Percentiles rank a stretch among this genome's conserved stretches.
Conservation (phyloP, 2,329 filamentous ascomycete species). For the Dactylonectria macrodidyma region DNA sequence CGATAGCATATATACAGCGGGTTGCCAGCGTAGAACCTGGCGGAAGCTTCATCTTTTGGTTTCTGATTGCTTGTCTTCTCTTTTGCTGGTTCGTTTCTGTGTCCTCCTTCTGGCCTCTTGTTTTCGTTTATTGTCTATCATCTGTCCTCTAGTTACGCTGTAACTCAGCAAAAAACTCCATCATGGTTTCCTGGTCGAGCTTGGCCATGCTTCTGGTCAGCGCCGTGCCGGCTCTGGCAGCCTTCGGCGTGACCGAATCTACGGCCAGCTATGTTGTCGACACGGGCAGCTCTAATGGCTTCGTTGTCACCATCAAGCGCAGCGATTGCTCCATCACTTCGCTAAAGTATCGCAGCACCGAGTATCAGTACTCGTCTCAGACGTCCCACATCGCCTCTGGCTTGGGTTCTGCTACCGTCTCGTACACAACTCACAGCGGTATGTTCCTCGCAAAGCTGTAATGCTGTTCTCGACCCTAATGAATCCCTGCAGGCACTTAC, state of each 20-base stretch:
- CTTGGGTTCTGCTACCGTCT: slow-evolving; percentile 67
- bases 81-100: not conserved
- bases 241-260: slow-evolving; percentile 60
- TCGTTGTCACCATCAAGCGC: slow-evolving; percentile 66
- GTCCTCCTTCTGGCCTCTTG: not conserved
- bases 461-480: slow-evolving; percentile 13
- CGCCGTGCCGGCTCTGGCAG: slow-evolving; percentile 52
- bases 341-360: slow-evolving; percentile 70
- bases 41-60: not conserved
- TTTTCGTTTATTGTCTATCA: not conserved
- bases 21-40: slow-evolving; percentile 7
- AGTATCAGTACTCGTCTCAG: slow-evolving; percentile 67
- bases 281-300: slow-evolving; percentile 62
- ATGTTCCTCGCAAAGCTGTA: slow-evolving; percentile 8
- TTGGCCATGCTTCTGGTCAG: slow-evolving; percentile 47
- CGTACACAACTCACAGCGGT: slow-evolving; percentile 57
- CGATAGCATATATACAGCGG: slow-evolving; percentile 31
- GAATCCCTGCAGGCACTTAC: slow-evolving; percentile 54
- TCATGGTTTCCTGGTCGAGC: slow-evolving; percentile 44
- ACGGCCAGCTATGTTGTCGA: slow-evolving; percentile 62
- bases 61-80: slow-evolving; percentile 14
- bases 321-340: slow-evolving; percentile 75
- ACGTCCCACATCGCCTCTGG: slow-evolving; percentile 59
- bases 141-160: slow-evolving; percentile 5
- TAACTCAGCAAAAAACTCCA: not conserved